Conservation (phyloP, 768 basidiomycete species). For the Leccinum aurantiacum region DNA sequence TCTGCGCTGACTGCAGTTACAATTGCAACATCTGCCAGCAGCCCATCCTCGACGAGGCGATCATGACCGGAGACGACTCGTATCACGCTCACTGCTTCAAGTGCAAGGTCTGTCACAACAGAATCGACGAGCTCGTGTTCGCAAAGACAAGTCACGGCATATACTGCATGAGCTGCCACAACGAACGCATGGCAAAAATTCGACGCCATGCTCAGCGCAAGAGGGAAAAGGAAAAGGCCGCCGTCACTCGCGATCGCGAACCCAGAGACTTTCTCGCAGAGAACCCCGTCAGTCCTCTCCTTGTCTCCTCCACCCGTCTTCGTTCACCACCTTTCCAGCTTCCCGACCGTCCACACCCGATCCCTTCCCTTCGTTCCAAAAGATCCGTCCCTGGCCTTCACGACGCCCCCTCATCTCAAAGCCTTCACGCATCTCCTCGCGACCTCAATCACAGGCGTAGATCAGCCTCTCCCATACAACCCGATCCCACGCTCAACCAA, state of each 20-base stretch:
- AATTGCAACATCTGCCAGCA: slow-evolving; percentile 92
- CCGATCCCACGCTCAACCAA: neutral
- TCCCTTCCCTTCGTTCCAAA: slow-evolving; percentile 22
- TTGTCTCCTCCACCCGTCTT: neutral
- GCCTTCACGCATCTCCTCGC: slow-evolving; percentile 14
- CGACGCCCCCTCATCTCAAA: slow-evolving; percentile 27
- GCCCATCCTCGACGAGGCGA: slow-evolving; percentile 97
- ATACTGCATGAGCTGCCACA: slow-evolving; percentile 98
- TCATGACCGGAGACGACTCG: slow-evolving; percentile 98
- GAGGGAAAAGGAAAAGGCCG: slow-evolving; percentile 58
- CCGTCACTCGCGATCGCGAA: slow-evolving; percentile 29
- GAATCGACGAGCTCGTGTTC: slow-evolving; percentile 97
- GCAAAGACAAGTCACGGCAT: slow-evolving; percentile 98
- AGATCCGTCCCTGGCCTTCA: slow-evolving; percentile 23
- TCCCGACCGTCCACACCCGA: slow-evolving; percentile 5
- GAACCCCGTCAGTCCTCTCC: slow-evolving; percentile 39
- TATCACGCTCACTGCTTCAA: slow-evolving; percentile 99
- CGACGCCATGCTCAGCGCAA: slow-evolving; percentile 89
- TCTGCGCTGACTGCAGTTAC: slow-evolving; percentile 91
- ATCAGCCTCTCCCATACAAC: slow-evolving; percentile 18
- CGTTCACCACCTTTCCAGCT: slow-evolving; percentile 9
- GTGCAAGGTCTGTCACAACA: slow-evolving; percentile 90
- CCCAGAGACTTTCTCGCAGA: slow-evolving; percentile 35
- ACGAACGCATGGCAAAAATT: slow-evolving; percentile 93
- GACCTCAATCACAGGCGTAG: slow-evolving; percentile 12